Evolutionary conservation across 805 yeast genomes (phyloP).

Genomic region (Limtongia smithiae): DNA sequence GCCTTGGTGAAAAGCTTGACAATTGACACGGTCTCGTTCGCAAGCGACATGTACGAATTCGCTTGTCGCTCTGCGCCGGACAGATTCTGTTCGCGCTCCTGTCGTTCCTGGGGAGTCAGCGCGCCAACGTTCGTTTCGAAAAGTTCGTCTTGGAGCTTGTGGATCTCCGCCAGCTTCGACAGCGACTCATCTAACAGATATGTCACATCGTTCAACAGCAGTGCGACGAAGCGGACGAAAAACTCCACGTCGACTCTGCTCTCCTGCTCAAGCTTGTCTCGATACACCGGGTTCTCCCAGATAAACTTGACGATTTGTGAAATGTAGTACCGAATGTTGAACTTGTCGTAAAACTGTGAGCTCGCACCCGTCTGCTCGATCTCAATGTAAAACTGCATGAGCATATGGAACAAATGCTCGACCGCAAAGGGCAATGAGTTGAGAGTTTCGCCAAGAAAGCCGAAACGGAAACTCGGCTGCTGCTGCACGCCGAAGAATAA

Average conservation of each 20-base stretch:
- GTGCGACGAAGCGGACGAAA: constrained; percentile 86
- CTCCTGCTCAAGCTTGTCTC: constrained; percentile 63
- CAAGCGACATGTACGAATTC: constrained; percentile 72
- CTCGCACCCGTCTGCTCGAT: constrained; percentile 95
- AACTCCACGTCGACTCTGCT: constrained; percentile 70
- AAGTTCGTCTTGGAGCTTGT: constrained; percentile 64
- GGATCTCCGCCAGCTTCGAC: constrained; percentile 72
- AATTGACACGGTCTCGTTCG: constrained; percentile 75
- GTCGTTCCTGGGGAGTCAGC: constrained; percentile 28
- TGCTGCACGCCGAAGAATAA: constrained; percentile 65
- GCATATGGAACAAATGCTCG: constrained; percentile 69
- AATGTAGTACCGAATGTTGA: constrained; percentile 82
- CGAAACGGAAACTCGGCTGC: constrained; percentile 46
- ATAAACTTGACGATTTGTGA: constrained; percentile 76
- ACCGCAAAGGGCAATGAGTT: constrained; percentile 59
- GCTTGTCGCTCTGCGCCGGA: constrained; percentile 70
- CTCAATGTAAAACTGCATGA: constrained; percentile 86
- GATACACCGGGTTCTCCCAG: constrained; percentile 72
- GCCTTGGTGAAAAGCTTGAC: constrained; percentile 80
- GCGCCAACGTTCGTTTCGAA: constrained; percentile 32
- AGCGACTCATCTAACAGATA: constrained; percentile 87
- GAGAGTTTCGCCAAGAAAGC: constrained; percentile 67
- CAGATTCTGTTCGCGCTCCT: constrained; percentile 53
- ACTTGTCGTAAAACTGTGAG: constrained; percentile 93
- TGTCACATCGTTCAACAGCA: constrained; percentile 92